Evolutionary conservation across 2,329 filamentous ascomycete genomes (phyloP), one percentile per base, ranked within the genome.

Genomic region (Penicillium sp.): DNA sequence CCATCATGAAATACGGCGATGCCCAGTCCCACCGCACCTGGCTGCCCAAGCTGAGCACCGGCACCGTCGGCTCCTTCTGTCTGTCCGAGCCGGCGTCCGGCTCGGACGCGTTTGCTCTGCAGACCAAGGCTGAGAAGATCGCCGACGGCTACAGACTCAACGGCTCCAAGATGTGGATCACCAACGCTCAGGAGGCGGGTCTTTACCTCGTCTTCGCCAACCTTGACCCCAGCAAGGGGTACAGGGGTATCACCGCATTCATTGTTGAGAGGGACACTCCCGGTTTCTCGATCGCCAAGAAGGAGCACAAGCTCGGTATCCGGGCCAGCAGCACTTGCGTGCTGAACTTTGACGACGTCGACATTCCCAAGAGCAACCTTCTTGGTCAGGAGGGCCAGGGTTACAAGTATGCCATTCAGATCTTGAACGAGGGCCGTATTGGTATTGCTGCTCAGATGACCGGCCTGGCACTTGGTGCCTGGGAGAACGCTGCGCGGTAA

Each of bases 81-180:
- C 79, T 96, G 44, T 95, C 89, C 6, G 91, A 96, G 76, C 91
- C 91, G 5, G 87, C 87, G 1, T 95, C 89, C 20, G 93, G 93
- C 20, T 95, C 90, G 0, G 93, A 98, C 68, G 93, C 93, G 35
- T 98, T 98, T 67, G 95, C 95, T 1, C 80, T 98, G 57, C 87
- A 89, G 60, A 97, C 93, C 49, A 91, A 89, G 71, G 93, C 93
- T 38, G 84, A 82, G 50, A 88, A 91, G 78, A 93, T 89, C 0
- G 79, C 83, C 20, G 81, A 84, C 57, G 90, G 92, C 29, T 98
- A 92, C 77, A 85, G 80, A 73, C 87, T 98, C 72, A 87, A 83
- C 53, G 93, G 93, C 43, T 84, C 83, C 72, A 98, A 98, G 82
- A 98, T 98, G 93, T 98, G 93, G 93, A 98, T 98, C 74, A 98